Percentiles rank a stretch among this genome's conserved stretches.
Evolutionary conservation across 2,329 filamentous ascomycete species (phyloP).

Genomic region (Aspergillus sp.): DNA sequence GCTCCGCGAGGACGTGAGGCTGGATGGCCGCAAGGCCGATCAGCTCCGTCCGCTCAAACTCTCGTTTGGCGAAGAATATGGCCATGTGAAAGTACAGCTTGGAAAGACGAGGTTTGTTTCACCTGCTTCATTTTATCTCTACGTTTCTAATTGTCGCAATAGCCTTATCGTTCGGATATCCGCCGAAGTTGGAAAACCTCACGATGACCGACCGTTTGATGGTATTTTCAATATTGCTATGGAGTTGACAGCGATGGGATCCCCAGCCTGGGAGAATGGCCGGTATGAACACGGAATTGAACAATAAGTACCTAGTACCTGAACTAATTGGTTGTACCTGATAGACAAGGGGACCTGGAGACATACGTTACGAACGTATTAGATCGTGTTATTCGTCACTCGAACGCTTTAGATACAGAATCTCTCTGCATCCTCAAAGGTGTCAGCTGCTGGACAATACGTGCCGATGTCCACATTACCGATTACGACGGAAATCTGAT

Average conservation of each 20-base stretch:
- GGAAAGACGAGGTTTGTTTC: conserved; percentile 80
- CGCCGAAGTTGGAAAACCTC: conserved; percentile 82
- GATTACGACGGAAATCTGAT: conserved; percentile 88
- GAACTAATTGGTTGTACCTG: background rate
- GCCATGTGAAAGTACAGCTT: conserved; percentile 79
- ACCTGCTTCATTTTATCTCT: background rate
- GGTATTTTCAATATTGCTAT: conserved; percentile 91
- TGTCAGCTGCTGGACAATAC: conserved; percentile 85
- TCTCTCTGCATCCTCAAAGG: conserved; percentile 91
- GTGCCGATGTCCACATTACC: conserved; percentile 88
- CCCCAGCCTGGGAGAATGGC: conserved; percentile 83
- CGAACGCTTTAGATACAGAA: conserved; percentile 89
- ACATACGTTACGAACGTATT: conserved; percentile 82
- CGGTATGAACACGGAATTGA: conserved; percentile 48
- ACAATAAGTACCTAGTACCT: background rate
- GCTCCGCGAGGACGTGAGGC: conserved; percentile 73
- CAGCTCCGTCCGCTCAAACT: conserved; percentile 76
- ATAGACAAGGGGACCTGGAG: conserved; percentile 76
- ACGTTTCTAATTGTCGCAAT: background rate
- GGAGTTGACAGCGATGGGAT: conserved; percentile 89
- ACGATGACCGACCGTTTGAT: conserved; percentile 86
- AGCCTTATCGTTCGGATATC: conserved; percentile 71
- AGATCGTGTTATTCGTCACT: conserved; percentile 91
- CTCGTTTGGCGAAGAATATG: conserved; percentile 85
- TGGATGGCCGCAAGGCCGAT: conserved; percentile 81